Percentiles rank a stretch among this genome's conserved stretches.
These are phyloP conservation scores for Golubevia sp. DNA, from an alignment of 1,284 basidiomycete genomes.

Conservation along the genomic window DNA sequence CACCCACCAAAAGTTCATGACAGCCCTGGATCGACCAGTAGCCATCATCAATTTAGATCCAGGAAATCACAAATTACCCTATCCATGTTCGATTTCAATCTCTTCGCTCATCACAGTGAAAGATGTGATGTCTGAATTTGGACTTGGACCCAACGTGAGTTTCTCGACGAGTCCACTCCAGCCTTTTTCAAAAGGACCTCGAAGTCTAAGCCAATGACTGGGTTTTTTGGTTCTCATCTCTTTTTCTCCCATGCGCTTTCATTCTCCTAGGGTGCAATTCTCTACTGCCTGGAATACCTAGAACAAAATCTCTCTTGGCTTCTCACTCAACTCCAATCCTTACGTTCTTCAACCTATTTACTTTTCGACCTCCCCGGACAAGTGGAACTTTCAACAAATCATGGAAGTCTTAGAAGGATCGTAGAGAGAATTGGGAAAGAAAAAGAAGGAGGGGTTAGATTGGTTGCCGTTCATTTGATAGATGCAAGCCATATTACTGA, in stretches of 20 bases:
- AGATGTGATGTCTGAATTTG: slow-evolving; percentile 83
- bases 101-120: slow-evolving; percentile 83
- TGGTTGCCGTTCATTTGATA: slow-evolving; percentile 54
- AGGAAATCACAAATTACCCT: slow-evolving; percentile 85
- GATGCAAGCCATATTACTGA: slow-evolving; percentile 58
- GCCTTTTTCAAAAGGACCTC: background rate
- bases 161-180: background rate
- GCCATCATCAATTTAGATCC: slow-evolving; percentile 94
- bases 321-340: too few relatives aligned
- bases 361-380: slow-evolving; percentile 97
- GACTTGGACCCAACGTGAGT: slow-evolving; percentile 79
- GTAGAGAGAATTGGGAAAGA: slow-evolving; percentile 75
- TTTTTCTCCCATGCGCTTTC: too few relatives aligned
- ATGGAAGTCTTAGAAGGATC: slow-evolving; percentile 68
- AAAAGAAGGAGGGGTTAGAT: slow-evolving; percentile 65
- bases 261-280: slow-evolving; percentile 78
- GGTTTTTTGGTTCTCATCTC: too few relatives aligned
- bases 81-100: slow-evolving; percentile 87
- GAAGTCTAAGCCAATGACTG: too few relatives aligned
- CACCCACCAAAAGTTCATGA: slow-evolving; percentile 75
- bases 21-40: slow-evolving; percentile 81
- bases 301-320: slow-evolving; percentile 97
- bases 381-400: slow-evolving; percentile 95
- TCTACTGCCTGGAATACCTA: slow-evolving; percentile 97
- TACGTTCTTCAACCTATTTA: too few relatives aligned